Evolutionary conservation across 2,329 filamentous ascomycete species (phyloP).

Genomic region (Fulvia fulva): DNA sequence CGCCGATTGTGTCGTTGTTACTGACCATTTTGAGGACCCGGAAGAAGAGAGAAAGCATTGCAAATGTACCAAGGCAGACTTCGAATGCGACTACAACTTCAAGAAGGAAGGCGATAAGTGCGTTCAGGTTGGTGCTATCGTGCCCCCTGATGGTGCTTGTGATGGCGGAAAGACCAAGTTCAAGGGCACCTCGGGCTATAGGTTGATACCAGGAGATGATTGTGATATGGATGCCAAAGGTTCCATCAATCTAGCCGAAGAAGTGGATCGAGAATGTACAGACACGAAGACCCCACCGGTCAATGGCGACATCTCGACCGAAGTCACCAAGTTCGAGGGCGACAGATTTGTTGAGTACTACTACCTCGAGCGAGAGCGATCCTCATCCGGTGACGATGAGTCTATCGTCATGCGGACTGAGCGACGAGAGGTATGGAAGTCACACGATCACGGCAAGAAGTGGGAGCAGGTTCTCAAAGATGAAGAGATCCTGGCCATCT

Average conservation of each 20-base stretch:
- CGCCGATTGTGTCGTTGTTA: conserved; percentile 77
- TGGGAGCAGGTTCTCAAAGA: conserved; percentile 65
- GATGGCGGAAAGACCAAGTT: conserved; percentile 69
- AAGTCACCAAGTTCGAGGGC: conserved; percentile 60
- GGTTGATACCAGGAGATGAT: conserved; percentile 70
- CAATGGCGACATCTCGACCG: conserved; percentile 63
- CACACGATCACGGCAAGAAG: conserved; percentile 80
- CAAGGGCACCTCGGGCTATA: conserved; percentile 83
- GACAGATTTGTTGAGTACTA: conserved; percentile 54
- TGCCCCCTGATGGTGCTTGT: conserved; percentile 69
- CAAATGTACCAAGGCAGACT: conserved; percentile 78
- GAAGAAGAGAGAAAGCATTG: conserved; percentile 67
- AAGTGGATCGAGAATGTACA: conserved; percentile 69
- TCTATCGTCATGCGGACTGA: conserved; percentile 62
- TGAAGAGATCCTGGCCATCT: conserved; percentile 66
- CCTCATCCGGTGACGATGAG: conserved; percentile 62
- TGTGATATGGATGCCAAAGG: conserved; percentile 34
- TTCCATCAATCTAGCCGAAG: conserved; percentile 41
- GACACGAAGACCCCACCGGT: conserved; percentile 55
- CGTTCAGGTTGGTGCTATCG: conserved; percentile 58
- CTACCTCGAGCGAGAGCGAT: conserved; percentile 74
- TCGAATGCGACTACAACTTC: conserved; percentile 96
- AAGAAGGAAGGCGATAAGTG: conserved; percentile 67
- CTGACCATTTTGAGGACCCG: conserved; percentile 77
- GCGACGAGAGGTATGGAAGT: conserved; percentile 63